Evolutionary conservation across 2,329 filamentous ascomycete genomes (phyloP).

Genomic region (Pseudopithomyces maydicus): DNA sequence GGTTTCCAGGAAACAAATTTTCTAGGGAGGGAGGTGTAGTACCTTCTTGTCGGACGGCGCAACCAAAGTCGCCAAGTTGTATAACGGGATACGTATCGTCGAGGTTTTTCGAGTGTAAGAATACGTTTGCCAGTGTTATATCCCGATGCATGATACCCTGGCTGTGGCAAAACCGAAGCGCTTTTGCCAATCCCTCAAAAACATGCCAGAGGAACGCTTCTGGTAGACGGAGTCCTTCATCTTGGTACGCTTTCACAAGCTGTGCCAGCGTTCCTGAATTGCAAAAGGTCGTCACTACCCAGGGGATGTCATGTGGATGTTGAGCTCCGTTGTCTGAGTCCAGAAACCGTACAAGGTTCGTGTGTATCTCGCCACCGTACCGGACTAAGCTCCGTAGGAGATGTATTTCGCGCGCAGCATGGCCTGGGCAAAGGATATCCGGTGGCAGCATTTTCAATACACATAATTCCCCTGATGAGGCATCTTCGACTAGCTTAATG

Average conservation of each 20-base stretch:
- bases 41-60: background rate
- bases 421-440: background rate
- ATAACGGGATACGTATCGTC: background rate
- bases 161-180: background rate
- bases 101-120: background rate
- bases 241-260: background rate
- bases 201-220: slow-evolving; percentile 5
- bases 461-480: background rate
- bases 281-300: background rate
- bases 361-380: background rate
- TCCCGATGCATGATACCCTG: background rate
- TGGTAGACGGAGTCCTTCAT: background rate
- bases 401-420: slow-evolving; percentile 2
- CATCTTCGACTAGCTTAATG: background rate
- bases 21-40: background rate
- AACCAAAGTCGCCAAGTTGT: slow-evolving; percentile 3
- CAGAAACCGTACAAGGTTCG: background rate
- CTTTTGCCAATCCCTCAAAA: background rate
- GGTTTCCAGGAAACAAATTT: background rate
- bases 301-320: slow-evolving; percentile 4
- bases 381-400: background rate
- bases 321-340: background rate
- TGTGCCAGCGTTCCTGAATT: slow-evolving; percentile 3
- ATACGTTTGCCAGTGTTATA: background rate
- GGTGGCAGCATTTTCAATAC: slow-evolving; percentile 1